Evolutionary conservation across 2,329 filamentous ascomycete species (phyloP), one percentile per base, ranked within the genome.

Genomic region (Penicillium capsulatum): DNA sequence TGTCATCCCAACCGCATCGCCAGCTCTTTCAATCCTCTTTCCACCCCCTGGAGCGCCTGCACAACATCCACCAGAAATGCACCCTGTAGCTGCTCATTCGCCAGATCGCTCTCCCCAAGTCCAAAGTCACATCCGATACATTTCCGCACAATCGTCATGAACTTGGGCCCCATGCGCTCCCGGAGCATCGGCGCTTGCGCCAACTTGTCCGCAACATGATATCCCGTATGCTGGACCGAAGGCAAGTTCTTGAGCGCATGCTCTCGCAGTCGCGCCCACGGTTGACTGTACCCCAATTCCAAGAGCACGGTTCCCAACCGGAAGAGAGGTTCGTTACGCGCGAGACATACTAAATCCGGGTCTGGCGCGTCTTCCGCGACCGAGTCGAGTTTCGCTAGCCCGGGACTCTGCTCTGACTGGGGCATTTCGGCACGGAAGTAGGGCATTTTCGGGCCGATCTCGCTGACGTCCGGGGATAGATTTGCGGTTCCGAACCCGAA

Each of bases 51-150:
- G 20, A 35, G 13, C 9, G 13, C 33, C 15, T 14, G 11, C 15
- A 35, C 14, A 10, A 33, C 31, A 35, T 35, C 33, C n/a, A 35
- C 33, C n/a, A 35, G 24, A 15, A 35, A 35, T 10, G 28, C 14
- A 7, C 33, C 33, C 16, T 35, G 33, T 4, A 35, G 15, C 15
- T 35, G 33, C 15, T 35, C 33, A n/a, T 35, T 35, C 11, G 33
- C 14, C 10, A 35, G 33, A 17, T 35, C 33, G 17, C 28, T 35
- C 22, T 35, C 33, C 7, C 33, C 33, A 4, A 35, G 17, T 8
- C 33, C 33, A 35, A 35, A 35, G 17, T 35, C 33, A 13, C 33
- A 29, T 4, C 33, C 33, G 4, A 35, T n/a, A 13, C 33, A 35
- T 19, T 35, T 35, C 6, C 33, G 33, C 24, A 35, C 33, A 15